These are phyloP conservation scores for Collybiopsis confluens DNA, from an alignment of 768 basidiomycete species.

Conservation along the genomic window DNA sequence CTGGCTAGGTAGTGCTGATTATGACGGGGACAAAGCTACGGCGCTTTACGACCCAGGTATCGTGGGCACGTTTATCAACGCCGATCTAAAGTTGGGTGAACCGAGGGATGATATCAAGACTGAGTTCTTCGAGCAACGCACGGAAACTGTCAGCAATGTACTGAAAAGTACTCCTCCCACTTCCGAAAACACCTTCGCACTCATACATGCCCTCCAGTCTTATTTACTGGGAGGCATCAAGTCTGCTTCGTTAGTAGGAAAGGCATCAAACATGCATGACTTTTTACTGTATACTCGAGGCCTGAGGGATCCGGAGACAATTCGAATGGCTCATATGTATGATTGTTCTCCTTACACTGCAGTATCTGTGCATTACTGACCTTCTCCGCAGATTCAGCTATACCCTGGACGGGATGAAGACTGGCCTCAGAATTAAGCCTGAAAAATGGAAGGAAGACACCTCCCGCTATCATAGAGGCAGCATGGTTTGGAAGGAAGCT, in stretches of 20 bases:
- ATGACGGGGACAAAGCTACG: conserved; percentile 37
- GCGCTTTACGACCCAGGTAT: conserved; percentile 38
- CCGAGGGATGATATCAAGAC: conserved; percentile 25
- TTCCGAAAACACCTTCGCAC: conserved; percentile 14
- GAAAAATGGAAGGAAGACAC: conserved; percentile 16
- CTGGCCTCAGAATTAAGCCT: conserved; percentile 26
- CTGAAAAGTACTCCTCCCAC: conserved; percentile 13
- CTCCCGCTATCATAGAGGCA: conserved; percentile 9
- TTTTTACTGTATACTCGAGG: conserved; percentile 31
- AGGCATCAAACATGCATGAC: conserved; percentile 36
- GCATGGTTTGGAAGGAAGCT: conserved; percentile 28
- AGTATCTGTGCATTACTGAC: not conserved
- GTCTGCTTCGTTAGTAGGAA: conserved; percentile 29
- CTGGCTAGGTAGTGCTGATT: conserved; percentile 28
- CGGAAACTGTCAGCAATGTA: conserved; percentile 27
- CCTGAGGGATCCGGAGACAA: conserved; percentile 28
- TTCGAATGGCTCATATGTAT: conserved; percentile 38
- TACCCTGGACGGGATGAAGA: conserved; percentile 36
- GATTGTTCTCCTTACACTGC: conserved; percentile 3
- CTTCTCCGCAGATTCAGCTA: conserved; percentile 29
- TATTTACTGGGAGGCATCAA: conserved; percentile 33
- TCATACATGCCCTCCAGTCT: conserved; percentile 27
- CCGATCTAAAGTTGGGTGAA: conserved; percentile 27
- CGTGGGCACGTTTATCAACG: conserved; percentile 31
- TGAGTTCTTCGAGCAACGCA: conserved; percentile 20